Percentiles rank a stretch among this genome's conserved stretches.
These are phyloP conservation scores for Cutaneotrichosporon dermatis DNA, from an alignment of 1,284 basidiomycete species.

Conservation along the genomic window DNA sequence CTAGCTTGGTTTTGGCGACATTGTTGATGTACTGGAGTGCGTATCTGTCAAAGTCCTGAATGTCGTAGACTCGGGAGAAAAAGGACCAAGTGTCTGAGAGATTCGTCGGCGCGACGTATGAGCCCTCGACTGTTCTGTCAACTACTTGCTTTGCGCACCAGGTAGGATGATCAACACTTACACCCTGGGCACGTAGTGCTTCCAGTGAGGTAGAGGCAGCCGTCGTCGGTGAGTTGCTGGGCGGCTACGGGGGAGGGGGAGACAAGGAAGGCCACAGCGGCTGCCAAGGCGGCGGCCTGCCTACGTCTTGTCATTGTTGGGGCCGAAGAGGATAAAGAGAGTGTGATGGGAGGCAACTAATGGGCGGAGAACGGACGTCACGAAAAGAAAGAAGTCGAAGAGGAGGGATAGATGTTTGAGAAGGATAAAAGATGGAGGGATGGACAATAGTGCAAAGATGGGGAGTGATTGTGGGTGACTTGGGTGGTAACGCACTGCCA, in stretches of 20 bases:
- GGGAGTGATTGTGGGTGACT: too few species aligned
- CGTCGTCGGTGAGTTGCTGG: neutral
- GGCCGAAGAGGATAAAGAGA: too few species aligned
- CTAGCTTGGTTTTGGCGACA: conserved; percentile 20
- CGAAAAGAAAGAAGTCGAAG: too few species aligned
- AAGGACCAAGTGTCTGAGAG: conserved; percentile 17
- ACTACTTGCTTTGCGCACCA: too few species aligned
- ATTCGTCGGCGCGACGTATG: conserved; percentile 30
- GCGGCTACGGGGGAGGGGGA: neutral
- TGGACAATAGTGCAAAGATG: too few species aligned
- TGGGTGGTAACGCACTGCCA: too few species aligned
- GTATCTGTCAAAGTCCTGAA: conserved; percentile 2
- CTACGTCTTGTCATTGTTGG: neutral
- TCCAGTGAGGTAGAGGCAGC: conserved; percentile 11
- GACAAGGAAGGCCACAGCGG: neutral
- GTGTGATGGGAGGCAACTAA: too few species aligned
- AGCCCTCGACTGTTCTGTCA: conserved; percentile 28
- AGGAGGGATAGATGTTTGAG: too few species aligned
- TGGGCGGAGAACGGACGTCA: too few species aligned
- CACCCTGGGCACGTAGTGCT: conserved; percentile 10
- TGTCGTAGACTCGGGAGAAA: conserved; percentile 14
- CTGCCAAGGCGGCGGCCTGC: neutral
- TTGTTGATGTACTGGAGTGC: conserved; percentile 39
- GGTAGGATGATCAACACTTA: neutral
- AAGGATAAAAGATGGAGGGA: too few species aligned